Base-by-base conservation (phyloP, 805 yeast species). In the Torulaspora delbrueckii region DNA sequence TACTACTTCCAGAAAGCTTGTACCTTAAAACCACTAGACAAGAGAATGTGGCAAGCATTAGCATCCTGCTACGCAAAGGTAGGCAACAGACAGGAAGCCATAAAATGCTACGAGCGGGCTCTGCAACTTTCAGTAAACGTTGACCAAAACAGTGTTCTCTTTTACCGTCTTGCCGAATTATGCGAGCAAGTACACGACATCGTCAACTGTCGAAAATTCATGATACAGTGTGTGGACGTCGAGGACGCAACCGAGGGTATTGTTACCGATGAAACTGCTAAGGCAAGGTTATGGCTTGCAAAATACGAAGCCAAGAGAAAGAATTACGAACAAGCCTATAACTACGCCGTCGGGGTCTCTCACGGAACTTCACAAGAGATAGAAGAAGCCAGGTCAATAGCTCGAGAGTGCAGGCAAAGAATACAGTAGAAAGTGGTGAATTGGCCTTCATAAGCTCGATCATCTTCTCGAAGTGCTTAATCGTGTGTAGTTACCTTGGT, bases 1-100 rank as follows among this genome's bases (percentile, higher is more conserved):
- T 91, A 88, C 65, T 93, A 93, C 63, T 93, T 88, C 63, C 96
- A 93, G 66, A 75, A 84, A 40, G 96, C 98, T 0, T 84, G 96
- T 42, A 77, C 89, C 9, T 71, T 93, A 53, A 89, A 86, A 57
- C 97, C 97, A 1, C 66, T 80, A 37, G 99, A 93, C 60, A 82
- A 84, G 57, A 72, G 99, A 54, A 89, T 91, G 87, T 93, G 99
- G 99, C 86, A 82, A 54, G 97, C 98, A 0, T 74, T 91, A 35
- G 98, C 90, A 0, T 82, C 83, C 56, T 88, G 97, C 65, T 90
- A 81, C 64, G 93, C 86, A 54, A 86, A 86, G 58, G 74, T 89
- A 30, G 79, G 78, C 19, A 83, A 86, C 49, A 66, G 69, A 22
- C 75, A 73, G 10, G 95, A 90, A 52, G 82, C 97, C 0, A 76